Conservation (phyloP, 257 asterid species). For the Nicotiana undulata region DNA sequence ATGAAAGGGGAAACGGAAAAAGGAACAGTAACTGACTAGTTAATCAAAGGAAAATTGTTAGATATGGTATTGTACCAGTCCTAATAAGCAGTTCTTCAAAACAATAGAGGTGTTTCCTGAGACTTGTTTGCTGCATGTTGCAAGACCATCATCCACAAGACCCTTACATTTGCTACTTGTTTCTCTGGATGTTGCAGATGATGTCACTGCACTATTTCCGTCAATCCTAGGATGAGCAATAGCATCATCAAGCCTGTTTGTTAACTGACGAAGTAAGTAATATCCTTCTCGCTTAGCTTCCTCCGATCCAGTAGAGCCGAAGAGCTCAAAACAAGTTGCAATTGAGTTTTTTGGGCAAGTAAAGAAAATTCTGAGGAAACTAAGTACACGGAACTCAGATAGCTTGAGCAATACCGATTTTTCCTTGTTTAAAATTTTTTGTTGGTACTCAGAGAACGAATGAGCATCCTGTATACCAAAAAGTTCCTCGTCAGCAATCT, state of each 20-base stretch:
- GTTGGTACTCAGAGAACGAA: slow-evolving; percentile 37
- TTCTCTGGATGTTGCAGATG: slow-evolving; percentile 20
- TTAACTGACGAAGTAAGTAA: slow-evolving; percentile 63
- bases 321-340: slow-evolving; percentile 68
- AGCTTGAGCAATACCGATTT: slow-evolving; percentile 39
- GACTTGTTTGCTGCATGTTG: slow-evolving; percentile 26
- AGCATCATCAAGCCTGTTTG: slow-evolving; percentile 40
- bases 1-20: neutral
- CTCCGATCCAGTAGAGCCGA: slow-evolving; percentile 40
- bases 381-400: slow-evolving; percentile 53
- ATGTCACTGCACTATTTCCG: slow-evolving; percentile 22
- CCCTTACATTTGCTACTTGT: slow-evolving; percentile 29
- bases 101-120: slow-evolving; percentile 17
- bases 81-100: slow-evolving; percentile 56
- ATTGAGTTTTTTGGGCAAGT: slow-evolving; percentile 56
- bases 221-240: slow-evolving; percentile 20
- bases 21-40: neutral
- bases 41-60: neutral
- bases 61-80: slow-evolving; percentile 47
- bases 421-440: slow-evolving; percentile 48
- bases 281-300: slow-evolving; percentile 43
- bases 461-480: slow-evolving; percentile 43
- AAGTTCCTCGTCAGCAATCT: slow-evolving; percentile 53
- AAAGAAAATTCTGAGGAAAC: slow-evolving; percentile 60
- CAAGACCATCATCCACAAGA: slow-evolving; percentile 20